These are phyloP conservation scores for Sarocladiaceae sp. DNA, from an alignment of 2,329 filamentous ascomycete species.

Conservation along the genomic window DNA sequence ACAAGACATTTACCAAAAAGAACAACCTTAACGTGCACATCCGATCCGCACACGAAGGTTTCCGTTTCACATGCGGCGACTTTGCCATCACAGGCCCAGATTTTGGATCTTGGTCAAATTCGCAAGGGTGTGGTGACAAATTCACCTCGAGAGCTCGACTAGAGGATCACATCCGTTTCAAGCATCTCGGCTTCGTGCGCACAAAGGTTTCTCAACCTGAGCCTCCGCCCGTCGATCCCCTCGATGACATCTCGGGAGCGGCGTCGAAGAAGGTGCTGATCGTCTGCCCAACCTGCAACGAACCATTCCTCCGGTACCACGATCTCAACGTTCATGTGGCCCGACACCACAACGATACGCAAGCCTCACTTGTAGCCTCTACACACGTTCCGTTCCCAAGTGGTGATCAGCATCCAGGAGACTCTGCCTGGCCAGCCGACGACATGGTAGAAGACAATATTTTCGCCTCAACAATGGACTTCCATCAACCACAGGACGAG, in stretches of 20 bases:
- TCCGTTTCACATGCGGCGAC: slow-evolving; percentile 72
- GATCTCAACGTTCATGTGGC: slow-evolving; percentile 43
- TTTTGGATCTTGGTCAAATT: slow-evolving; percentile 57
- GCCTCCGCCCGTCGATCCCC: slow-evolving; percentile 18
- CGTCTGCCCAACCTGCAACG: slow-evolving; percentile 38
- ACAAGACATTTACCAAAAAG: slow-evolving; percentile 70
- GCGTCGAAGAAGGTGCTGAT: slow-evolving; percentile 34
- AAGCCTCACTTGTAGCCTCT: slow-evolving; percentile 5
- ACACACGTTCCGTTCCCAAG: slow-evolving; percentile 8
- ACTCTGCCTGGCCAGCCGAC: slow-evolving; percentile 17
- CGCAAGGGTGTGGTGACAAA: slow-evolving; percentile 64
- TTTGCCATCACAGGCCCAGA: slow-evolving; percentile 53
- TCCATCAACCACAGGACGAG: slow-evolving; percentile 27
- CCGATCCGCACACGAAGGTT: slow-evolving; percentile 67
- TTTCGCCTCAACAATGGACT: slow-evolving; percentile 28
- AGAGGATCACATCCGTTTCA: slow-evolving; percentile 76
- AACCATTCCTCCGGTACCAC: slow-evolving; percentile 42
- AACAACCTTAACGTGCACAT: slow-evolving; percentile 81
- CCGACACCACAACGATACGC: slow-evolving; percentile 18
- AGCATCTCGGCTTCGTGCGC: slow-evolving; percentile 61
- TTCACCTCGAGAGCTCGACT: slow-evolving; percentile 74
- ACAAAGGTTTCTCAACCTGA: slow-evolving; percentile 23
- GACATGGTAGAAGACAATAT: slow-evolving; percentile 22
- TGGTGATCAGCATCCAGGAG: slow-evolving; percentile 12
- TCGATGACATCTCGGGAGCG: slow-evolving; percentile 38